Conservation (phyloP, 2,329 filamentous ascomycete genomes). For the Juglanconis oblonga region DNA sequence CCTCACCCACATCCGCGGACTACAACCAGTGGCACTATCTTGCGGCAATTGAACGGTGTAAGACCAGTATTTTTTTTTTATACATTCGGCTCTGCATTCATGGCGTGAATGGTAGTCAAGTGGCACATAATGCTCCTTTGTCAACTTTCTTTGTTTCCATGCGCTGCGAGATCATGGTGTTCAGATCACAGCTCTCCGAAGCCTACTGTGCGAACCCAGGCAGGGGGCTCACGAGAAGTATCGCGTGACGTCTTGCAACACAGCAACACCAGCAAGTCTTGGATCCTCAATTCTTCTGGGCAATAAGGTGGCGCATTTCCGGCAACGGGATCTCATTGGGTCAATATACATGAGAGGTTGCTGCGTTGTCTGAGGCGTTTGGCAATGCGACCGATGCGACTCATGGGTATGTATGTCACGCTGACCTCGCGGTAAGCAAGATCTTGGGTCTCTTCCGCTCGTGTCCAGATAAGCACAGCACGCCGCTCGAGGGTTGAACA, state of each 20-base stretch:
- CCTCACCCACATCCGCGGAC: not conserved
- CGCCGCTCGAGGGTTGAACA: not conserved
- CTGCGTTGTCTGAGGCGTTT: not conserved
- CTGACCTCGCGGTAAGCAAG: constrained; percentile 15
- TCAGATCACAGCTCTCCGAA: not conserved
- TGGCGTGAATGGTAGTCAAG: constrained; percentile 4
- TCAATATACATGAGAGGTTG: constrained; percentile 10
- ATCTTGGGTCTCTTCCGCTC: not conserved
- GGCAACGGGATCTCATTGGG: not conserved
- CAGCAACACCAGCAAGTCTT: not conserved
- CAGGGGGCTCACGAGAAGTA: not conserved
- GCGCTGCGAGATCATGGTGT: not conserved
- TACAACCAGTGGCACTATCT: not conserved
- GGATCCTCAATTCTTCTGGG: not conserved
- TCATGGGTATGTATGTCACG: constrained; percentile 1
- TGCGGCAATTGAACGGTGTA: constrained; percentile 7
- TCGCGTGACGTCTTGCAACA: not conserved
- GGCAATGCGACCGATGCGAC: not conserved
- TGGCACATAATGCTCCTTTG: not conserved
- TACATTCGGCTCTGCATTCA: not conserved
- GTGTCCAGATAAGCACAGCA: constrained; percentile 2
- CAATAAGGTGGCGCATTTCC: constrained; percentile 1
- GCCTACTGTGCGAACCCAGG: not conserved
- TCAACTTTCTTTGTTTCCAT: not conserved
- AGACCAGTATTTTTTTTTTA: constrained; percentile 1